A percentile compares a stretch with the other conserved stretches of the same genome.
phyloP scores from a whole-genome alignment of 2,329 filamentous ascomycete species.

The Colletotrichum endophyticum region DNA sequence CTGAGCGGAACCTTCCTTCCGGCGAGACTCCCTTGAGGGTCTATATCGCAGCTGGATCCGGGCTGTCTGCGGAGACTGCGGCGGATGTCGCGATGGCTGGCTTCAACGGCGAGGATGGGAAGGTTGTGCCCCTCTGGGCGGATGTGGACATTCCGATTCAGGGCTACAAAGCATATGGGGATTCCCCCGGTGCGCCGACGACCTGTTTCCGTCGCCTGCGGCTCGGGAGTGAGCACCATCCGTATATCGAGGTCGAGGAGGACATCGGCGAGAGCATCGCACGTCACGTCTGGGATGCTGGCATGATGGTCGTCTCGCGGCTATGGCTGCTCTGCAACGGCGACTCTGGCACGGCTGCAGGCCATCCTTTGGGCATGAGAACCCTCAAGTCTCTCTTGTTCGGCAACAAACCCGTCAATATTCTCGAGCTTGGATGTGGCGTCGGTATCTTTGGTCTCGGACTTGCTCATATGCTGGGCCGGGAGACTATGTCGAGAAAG shows the following conservation, averaged over 20 bases:
- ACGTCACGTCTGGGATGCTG: conserved; percentile 64
- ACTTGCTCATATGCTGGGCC: conserved; percentile 38
- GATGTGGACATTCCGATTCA: conserved; percentile 26
- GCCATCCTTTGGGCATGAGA: neutral
- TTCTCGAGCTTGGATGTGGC: conserved; percentile 62
- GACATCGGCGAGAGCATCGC: conserved; percentile 66
- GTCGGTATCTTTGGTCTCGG: conserved; percentile 61
- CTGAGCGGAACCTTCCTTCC: neutral
- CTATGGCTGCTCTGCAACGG: conserved; percentile 23
- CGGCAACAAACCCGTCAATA: conserved; percentile 34
- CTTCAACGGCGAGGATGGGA: conserved; percentile 29
- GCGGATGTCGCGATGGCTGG: neutral
- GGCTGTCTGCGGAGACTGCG: neutral
- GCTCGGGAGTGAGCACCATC: conserved; percentile 27
- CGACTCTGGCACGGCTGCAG: conserved; percentile 3
- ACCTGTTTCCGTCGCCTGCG: conserved; percentile 34
- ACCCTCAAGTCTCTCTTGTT: conserved; percentile 29
- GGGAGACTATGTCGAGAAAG: conserved; percentile 22
- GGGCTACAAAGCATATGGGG: neutral
- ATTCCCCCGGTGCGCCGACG: conserved; percentile 19
- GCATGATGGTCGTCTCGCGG: conserved; percentile 49
- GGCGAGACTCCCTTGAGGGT: neutral
- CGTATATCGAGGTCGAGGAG: conserved; percentile 52
- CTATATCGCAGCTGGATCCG: neutral
- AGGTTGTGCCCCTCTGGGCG: conserved; percentile 50